Evolutionary conservation across 2,329 filamentous ascomycete genomes (phyloP), one percentile per base, ranked within the genome.

Genomic region (Emericellopsis cladophorae): DNA sequence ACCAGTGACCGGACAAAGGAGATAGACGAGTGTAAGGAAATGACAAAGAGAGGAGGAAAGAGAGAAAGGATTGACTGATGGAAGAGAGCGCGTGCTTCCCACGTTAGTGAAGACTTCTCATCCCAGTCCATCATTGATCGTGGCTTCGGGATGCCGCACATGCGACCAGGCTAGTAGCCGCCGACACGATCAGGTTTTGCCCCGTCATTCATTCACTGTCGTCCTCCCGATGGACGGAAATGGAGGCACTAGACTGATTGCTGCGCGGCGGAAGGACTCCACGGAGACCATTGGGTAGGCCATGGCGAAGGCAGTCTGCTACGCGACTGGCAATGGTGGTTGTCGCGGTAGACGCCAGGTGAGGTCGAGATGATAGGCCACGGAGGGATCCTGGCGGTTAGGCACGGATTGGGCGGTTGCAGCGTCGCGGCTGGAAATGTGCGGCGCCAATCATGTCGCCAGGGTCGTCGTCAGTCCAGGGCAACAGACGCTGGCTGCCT

Each of bases 271-370:
- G 12, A 35, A 15, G 32, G 9, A 15, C 9, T 35, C 32, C n/a
- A 15, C 32, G 32, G 8, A 21, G n/a, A 5, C 32, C n/a, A 15
- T 9, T 35, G 32, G n/a, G n/a, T 9, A 35, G 32, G 32, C n/a
- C 32, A 35, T 35, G n/a, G n/a, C n/a, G n/a, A 9, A 9, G 18
- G 9, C 2, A 10, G 5, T 35, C 32, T 15, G 32, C 15, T 32
- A 11, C 33, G 31, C 12, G 26, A n/a, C 23, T 23, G 22, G 15
- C 16, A 9, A 35, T 9, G 32, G 8, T 10, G 15, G 22, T 21
- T 33, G 40, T 36, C 22, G 36, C 40, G 40, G 32, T 40, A 44
- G 40, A 40, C 40, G 43, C 43, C 34, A 16, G 37, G 36, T 31
- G 40, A 31, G 32, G 18, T 14, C 29, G 31, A 9, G 33, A 44